Percentiles rank a stretch among this genome's conserved stretches.
Evolutionary conservation across 2,329 filamentous ascomycete species (phyloP).

Genomic region (Metarhizium brunneum): DNA sequence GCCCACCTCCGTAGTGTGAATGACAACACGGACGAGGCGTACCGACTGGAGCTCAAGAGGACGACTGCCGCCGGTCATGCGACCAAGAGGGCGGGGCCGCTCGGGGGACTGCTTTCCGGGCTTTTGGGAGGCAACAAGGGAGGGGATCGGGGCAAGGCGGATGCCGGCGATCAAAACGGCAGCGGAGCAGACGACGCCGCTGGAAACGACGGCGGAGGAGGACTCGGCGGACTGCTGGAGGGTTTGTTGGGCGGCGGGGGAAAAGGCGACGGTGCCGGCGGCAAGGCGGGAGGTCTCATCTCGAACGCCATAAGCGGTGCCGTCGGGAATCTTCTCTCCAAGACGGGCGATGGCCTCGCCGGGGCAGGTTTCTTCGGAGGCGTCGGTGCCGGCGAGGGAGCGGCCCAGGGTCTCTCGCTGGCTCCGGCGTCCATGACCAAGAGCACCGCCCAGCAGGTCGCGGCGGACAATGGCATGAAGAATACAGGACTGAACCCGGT

Average conservation of each 20-base stretch:
- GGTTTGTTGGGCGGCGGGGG: neutral
- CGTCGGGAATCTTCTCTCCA: constrained; percentile 1
- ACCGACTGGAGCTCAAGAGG: constrained; percentile 4
- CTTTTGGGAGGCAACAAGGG: neutral
- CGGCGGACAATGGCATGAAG: constrained; percentile 18
- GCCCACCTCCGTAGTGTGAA: constrained; percentile 6
- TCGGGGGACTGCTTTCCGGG: neutral
- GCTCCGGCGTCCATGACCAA: constrained; percentile 8
- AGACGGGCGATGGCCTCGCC: constrained; percentile 4
- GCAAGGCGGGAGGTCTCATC: constrained; percentile 1
- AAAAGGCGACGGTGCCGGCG: neutral
- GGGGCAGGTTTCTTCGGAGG: constrained; percentile 15
- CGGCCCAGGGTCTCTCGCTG: constrained; percentile 15
- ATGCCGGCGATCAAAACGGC: neutral
- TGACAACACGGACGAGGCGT: constrained; percentile 5
- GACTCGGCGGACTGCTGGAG: neutral
- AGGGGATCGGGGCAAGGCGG: neutral
- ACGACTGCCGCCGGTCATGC: neutral
- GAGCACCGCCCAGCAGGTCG: constrained; percentile 11
- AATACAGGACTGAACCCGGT: constrained; percentile 19
- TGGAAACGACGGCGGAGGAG: neutral
- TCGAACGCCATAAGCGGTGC: constrained; percentile 1
- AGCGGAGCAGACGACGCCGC: too few relatives aligned
- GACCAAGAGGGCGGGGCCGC: neutral
- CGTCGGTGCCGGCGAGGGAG: constrained; percentile 15